Base-by-base conservation (phyloP, 1,284 basidiomycete genomes). In the Sporisorium exsertum region DNA sequence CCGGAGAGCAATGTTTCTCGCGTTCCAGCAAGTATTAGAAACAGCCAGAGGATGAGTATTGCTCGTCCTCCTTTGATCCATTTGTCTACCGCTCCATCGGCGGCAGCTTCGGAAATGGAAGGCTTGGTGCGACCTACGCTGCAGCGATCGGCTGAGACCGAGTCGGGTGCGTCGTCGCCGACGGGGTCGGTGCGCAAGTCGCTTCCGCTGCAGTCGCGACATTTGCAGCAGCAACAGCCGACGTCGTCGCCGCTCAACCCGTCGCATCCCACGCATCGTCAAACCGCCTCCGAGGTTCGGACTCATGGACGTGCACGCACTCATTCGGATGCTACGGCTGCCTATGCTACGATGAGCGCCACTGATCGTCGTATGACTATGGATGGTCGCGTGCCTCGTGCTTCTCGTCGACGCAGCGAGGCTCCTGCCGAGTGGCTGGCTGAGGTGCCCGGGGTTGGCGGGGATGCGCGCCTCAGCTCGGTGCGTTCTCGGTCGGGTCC, bases 371-470 rank as follows among this genome's bases (percentile, higher is more conserved):
- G 66, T 9, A 46, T 49, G 22, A 54, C 46, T 6, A 55, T 55
- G 52, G 52, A 49, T 40, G 37, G 15, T 37, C 46, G 56, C 7
- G 40, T 40, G 15, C 18, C 49, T n/a, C 43, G 61, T 18, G 18
- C 47, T 18, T 53, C 24, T 4, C 50, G 59, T 5, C 61, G 72
- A 46, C 58, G 66, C 18, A 74, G 72, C 43, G 66, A 69, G 27
- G 72, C 72, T 12, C 72, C 72, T 1, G n/a, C 65, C 8, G 72
- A 74, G 29, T 74, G 72, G 72, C 7, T 60, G 8, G 43, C 47
- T 15, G 72, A 74, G 15, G 9, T 61, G 57, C 49, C 64, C 18
- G 33, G 37, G 15, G 62, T 29, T 43, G 40, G 3, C 10, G 40
- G 40, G 0, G 42, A 60, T 15, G 27, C 32, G 13, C 58, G 49